Evolutionary conservation across 441 rosid species (phyloP).

Genomic region (Theobroma grandiflorum): DNA sequence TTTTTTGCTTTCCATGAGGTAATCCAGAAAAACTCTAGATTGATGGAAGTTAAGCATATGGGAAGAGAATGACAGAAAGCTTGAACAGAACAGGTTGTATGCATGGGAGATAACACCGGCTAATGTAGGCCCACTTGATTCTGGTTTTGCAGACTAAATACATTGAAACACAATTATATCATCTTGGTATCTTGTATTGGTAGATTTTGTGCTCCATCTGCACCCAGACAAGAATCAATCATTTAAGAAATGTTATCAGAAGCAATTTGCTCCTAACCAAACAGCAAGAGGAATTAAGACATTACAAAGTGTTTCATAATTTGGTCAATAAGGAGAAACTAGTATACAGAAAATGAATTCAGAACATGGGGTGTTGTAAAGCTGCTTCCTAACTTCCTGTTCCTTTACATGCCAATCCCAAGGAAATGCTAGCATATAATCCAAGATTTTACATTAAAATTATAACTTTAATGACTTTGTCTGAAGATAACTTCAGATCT

Average conservation of each 20-base stretch:
- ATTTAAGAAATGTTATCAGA: neutral
- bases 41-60: neutral
- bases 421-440: conserved; percentile 6
- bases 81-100: conserved; percentile 36
- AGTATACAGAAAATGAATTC: neutral
- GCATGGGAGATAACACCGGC: conserved; percentile 31
- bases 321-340: neutral
- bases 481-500: neutral
- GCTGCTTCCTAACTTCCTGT: conserved; percentile 26
- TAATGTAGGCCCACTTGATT: conserved; percentile 22
- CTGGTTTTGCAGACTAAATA: conserved; percentile 14
- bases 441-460: neutral
- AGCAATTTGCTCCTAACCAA: conserved; percentile 18
- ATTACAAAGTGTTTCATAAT: neutral
- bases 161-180: neutral
- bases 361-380: conserved; percentile 23
- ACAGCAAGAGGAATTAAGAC: conserved; percentile 5
- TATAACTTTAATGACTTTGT: neutral
- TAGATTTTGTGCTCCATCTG: neutral
- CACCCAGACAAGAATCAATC: conserved; percentile 8
- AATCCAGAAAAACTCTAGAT: neutral
- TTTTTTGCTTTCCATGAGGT: neutral
- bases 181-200: neutral
- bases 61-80: neutral
- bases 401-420: neutral